Base-by-base conservation (phyloP, 345 rosid genomes). In the Corymbia maculata region DNA sequence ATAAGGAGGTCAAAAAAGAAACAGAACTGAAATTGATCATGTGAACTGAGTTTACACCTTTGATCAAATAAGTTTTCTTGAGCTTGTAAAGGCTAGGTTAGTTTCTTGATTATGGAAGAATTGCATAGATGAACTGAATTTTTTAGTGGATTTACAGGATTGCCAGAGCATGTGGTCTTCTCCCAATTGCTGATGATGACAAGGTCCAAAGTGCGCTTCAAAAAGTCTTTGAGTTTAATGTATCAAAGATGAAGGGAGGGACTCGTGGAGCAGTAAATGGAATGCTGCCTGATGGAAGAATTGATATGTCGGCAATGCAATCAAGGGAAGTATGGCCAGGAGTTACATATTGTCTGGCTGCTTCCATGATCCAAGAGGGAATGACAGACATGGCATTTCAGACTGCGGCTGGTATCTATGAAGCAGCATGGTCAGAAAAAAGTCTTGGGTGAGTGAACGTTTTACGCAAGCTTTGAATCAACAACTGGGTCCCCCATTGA, bases 301-400 rank as follows among this genome's bases (percentile, higher is more conserved):
- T 97, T 50, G 99, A 97, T 90, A 90, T 90, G 89, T 91, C 98
- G 28, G 90, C 96, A 2, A 92, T 96, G 97, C 99, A 96, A 88
- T 95, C 99, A 21, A 92, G 99, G 88, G 99, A 97, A 92, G 96
- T 96, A 85, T 97, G 99, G 99, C 91, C 99, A 0, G 99, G 99
- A 64, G 99, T 97, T 87, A 97, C 99, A 7, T 97, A 97, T 82
- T 98, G 96, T 1, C 92, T 97, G 36, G 95, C 99, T 89, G 99
- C 99, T 61, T 89, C 96, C 42, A 97, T 97, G 99, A 93, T 97
- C 82, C 97, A 96, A 50, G 99, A 96, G 91, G 97, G 89, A 51
- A 64, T 96, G 94, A 57, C 16, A 9, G 98, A 96, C 45, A 89
- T 88, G 93, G 99, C 95, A 52, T 96, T 97, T 92, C 91, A 93